These are phyloP conservation scores for Apophysomyces trapeziformis DNA, from an alignment of 371 early-diverging fungal species.

Conservation along the genomic window DNA sequence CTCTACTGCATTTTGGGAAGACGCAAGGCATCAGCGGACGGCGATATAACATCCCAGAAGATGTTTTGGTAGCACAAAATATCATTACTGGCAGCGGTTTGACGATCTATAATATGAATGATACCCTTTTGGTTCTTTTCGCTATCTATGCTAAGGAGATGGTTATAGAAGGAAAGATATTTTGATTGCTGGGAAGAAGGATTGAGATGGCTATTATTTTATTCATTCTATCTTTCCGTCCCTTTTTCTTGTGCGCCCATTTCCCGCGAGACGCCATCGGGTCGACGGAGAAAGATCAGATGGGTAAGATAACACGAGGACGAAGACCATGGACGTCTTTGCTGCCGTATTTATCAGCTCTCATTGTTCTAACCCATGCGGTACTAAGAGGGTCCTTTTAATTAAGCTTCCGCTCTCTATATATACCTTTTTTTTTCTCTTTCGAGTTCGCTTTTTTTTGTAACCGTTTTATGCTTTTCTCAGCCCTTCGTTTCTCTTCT, in stretches of 20 bases:
- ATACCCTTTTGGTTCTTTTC: no score
- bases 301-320: constrained; percentile 1
- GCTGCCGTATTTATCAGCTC: constrained; percentile 8
- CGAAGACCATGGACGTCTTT: background rate
- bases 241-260: background rate
- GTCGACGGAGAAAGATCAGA: background rate
- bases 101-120: no score
- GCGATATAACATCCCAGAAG: no score
- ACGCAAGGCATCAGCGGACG: no score
- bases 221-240: background rate
- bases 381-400: constrained; percentile 4
- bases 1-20: no score
- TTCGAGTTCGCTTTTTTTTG: background rate
- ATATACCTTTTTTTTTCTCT: background rate
- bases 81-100: no score
- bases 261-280: background rate
- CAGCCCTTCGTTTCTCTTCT: constrained; percentile 11
- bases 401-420: background rate
- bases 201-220: background rate
- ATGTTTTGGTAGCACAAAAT: no score
- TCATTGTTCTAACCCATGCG: constrained; percentile 8
- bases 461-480: constrained; percentile 7
- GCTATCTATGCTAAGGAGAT: no score
- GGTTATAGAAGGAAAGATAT: no score
- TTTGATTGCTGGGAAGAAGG: no score